A percentile compares a stretch with the other conserved stretches of the same genome.
Evolutionary conservation across 306 rosid species (phyloP).

Genomic region (Cucurbita argyrosperma): DNA sequence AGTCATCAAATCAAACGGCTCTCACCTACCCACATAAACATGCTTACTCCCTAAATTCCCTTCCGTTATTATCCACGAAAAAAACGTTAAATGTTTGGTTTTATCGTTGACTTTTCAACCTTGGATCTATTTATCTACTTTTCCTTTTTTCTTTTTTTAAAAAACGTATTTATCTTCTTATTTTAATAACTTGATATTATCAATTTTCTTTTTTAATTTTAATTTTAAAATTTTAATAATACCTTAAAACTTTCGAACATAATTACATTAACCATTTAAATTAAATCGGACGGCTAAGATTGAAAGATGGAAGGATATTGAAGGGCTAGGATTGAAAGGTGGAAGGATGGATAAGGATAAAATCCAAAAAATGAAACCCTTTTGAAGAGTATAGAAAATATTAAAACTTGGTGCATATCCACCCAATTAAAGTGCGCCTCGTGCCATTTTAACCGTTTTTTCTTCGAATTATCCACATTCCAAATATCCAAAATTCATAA

Average conservation of each 20-base stretch:
- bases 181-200: not conserved
- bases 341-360: slow-evolving; percentile 3
- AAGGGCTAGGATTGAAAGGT: not conserved
- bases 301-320: not conserved
- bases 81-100: not conserved
- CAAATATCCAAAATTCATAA: not conserved
- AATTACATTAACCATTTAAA: not conserved
- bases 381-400: not conserved
- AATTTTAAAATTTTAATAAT: too few relatives aligned
- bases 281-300: not conserved
- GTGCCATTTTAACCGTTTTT: not conserved
- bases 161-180: too few relatives aligned
- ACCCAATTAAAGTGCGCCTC: slow-evolving; percentile 1
- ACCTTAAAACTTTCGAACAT: too few relatives aligned
- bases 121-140: too few relatives aligned
- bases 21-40: not conserved
- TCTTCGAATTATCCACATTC: not conserved
- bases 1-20: slow-evolving; percentile 5
- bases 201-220: too few relatives aligned
- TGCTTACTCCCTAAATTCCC: not conserved
- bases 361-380: not conserved
- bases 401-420: not conserved
- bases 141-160: too few relatives aligned
- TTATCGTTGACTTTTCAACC: not conserved
- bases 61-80: not conserved